phyloP scores from a whole-genome alignment of 768 basidiomycete genomes.

The Xerocomellus amylosporus region DNA sequence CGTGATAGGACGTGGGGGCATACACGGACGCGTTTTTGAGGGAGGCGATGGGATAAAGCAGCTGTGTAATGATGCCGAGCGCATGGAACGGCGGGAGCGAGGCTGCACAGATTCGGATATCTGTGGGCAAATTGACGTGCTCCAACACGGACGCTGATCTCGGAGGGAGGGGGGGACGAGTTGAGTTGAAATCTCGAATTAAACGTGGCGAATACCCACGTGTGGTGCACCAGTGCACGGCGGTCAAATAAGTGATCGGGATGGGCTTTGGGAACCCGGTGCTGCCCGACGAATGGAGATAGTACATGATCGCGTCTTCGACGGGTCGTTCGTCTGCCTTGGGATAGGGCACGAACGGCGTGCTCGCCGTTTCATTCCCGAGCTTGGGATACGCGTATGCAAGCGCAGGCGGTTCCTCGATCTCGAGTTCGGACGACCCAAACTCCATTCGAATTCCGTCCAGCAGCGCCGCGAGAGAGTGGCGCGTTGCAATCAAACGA shows the following conservation, averaged over 20 bases:
- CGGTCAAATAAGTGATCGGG: slow-evolving; percentile 30
- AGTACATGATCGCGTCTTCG: slow-evolving; percentile 29
- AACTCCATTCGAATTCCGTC: slow-evolving; percentile 27
- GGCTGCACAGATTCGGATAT: slow-evolving; percentile 6
- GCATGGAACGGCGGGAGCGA: slow-evolving; percentile 25
- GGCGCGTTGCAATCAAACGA: slow-evolving; percentile 36
- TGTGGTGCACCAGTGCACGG: slow-evolving; percentile 34
- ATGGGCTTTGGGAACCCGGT: slow-evolving; percentile 45
- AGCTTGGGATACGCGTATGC: slow-evolving; percentile 11
- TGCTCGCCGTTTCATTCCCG: background rate
- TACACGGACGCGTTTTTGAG: slow-evolving; percentile 15
- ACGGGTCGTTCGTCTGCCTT: background rate
- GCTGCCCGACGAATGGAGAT: slow-evolving; percentile 50
- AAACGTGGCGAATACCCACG: slow-evolving; percentile 29
- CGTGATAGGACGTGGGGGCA: slow-evolving; percentile 18
- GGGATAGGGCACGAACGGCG: slow-evolving; percentile 11
- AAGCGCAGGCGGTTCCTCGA: slow-evolving; percentile 17
- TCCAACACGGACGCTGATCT: slow-evolving; percentile 8
- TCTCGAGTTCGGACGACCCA: background rate
- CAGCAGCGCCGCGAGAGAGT: slow-evolving; percentile 31
- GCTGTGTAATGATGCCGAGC: slow-evolving; percentile 17
- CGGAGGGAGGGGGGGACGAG: background rate
- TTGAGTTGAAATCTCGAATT: too few species aligned
- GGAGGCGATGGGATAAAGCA: slow-evolving; percentile 11
- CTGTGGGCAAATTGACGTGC: slow-evolving; percentile 1